Base-by-base conservation (phyloP, 192 early-diverging fungal species). In the Podila horticola region DNA sequence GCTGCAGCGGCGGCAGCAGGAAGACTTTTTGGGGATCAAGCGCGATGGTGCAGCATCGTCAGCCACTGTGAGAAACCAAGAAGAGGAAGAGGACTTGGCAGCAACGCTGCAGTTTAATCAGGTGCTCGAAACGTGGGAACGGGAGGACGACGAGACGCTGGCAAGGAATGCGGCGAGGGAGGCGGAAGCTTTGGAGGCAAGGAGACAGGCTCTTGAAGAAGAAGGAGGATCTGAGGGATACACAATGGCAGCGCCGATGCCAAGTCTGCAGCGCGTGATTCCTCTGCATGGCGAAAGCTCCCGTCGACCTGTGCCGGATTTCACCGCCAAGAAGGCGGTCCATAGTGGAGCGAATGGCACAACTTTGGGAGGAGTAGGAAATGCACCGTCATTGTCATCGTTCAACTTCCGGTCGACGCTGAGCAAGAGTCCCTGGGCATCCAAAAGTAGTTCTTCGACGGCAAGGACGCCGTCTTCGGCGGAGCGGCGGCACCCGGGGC, bases 91-190 rank as follows among this genome's bases (percentile, higher is more conserved):
- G 10, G 62, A 48, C 1, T 51, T 22, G 2, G 66, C 67, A 3
- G 70, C 29, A 0, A 29, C 24, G 3, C 33, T 65, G 13, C 24
- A 49, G 24, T 81, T 81, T 34, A 69, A 81, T 29, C 30, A 60
- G 19, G 33, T 71, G 29, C 36, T 81, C 9, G 71, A 72, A 22
- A 36, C 41, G 3, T 81, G 77, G 77, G 71, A 81, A 34, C 67
- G 57, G 8, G 77, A 73, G 31, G 77, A 81, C 33, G 77, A 81
- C 22, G 77, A 81, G 28, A 63, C 55, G 5, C 24, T 81, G 61
- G 77, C 71, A 0, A 61, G 60, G 62, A 81, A 81, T 66, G 77
- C 77, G n/a, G 77, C 77, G 6, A 50, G 52, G 28, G 77, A 81
- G 67, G 77, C 71, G 12, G 71, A 57, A 15, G 69, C 66, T 17